Conservation (phyloP, 371 early-diverging fungal species). For the Lichtheimia ramosa region DNA sequence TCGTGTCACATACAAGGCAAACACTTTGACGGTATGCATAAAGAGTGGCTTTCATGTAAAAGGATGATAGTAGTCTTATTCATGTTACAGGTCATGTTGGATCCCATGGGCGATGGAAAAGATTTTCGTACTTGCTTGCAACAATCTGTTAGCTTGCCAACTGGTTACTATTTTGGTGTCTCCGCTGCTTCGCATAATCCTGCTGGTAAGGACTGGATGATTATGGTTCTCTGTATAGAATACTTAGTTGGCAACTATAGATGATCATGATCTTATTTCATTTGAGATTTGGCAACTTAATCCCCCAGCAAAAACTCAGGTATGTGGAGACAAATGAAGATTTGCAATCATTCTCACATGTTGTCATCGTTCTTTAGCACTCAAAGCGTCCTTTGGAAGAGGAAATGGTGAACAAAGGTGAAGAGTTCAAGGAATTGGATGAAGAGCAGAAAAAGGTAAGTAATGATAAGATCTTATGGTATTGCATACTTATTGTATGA, state of each 20-base stretch:
- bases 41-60: no score
- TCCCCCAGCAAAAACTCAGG: constrained; percentile 54
- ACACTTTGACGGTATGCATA: constrained; percentile 56
- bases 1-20: constrained; percentile 63
- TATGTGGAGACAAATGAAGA: constrained; percentile 16
- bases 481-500: not conserved
- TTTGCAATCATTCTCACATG: not conserved
- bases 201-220: not conserved
- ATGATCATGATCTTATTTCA: constrained; percentile 80
- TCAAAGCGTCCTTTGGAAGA: constrained; percentile 59
- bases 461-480: not conserved
- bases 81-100: constrained; percentile 58
- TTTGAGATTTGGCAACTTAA: constrained; percentile 77
- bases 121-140: constrained; percentile 67
- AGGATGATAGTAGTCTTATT: no score
- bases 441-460: constrained; percentile 50
- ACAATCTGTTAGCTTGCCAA: constrained; percentile 62
- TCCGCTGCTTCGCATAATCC: constrained; percentile 45
- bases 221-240: not conserved
- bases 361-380: constrained; percentile 23
- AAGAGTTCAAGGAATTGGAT: constrained; percentile 49
- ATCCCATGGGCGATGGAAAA: constrained; percentile 58
- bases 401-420: constrained; percentile 58
- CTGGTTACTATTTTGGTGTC: constrained; percentile 81
- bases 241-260: constrained; percentile 18